Evolutionary conservation across 257 asterid species (phyloP), one percentile per base, ranked within the genome.

Genomic region (Solanum sejunctum): DNA sequence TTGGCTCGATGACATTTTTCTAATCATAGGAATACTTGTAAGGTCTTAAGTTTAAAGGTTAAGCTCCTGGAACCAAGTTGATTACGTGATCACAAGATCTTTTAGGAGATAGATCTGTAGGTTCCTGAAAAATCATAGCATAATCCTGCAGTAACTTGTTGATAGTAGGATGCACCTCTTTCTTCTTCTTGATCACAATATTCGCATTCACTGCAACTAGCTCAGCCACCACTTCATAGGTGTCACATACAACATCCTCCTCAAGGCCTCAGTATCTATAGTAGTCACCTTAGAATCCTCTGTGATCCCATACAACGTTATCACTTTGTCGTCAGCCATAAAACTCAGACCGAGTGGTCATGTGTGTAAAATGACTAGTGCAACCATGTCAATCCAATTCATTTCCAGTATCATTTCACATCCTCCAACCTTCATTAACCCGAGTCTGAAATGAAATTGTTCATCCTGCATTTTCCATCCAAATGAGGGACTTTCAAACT

Each of bases 61-160:
- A 1, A 0, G 36, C 17, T 1, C 43, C 41, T 0, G 60, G 64
- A 0, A 70, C 49, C 0, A 84, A 15, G 0, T 20, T 12, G 5
- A 84, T 86, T 0, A 18, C 23, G 12, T 88, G 86, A 2, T 86
- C 80, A 4, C 57, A 15, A 10, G 3, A 0, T 7, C 51, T 47
- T 60, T 16, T 0, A 0, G 85, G 83, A 0, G 88, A 83, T 0
- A 84, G 0, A 0, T 23, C 80, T 0, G 0, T 1, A 0, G 88
- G 86, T 3, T 80, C 86, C 0, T 16, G 2, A 23, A 88, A 85
- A 0, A 88, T 15, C n/a, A 49, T 81, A 0, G 0, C 0, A 28
- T 4, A 67, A 0, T 26, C 16, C 0, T 10, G 7, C 0, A 85
- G 1, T 0, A 84, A 0, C 0, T 7, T 57, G 1, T 12, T 0